Evolutionary conservation across 495 filamentous ascomycete species (phyloP).

Genomic region (Lentithecium fluviatile): DNA sequence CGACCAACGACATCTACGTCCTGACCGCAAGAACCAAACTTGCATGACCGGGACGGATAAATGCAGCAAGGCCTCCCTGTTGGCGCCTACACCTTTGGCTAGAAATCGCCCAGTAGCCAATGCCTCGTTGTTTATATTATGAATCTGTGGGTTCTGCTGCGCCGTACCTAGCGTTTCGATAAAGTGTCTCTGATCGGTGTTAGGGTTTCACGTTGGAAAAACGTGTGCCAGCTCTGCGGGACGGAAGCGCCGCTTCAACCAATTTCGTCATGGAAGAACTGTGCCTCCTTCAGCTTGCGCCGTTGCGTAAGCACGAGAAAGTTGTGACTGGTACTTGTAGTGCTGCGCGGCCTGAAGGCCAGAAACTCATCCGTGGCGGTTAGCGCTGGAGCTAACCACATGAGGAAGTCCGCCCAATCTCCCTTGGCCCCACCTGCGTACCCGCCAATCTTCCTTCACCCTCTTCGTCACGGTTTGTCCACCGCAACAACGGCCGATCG

Average conservation of each 20-base stretch:
- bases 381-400: background rate
- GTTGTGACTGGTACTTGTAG: background rate
- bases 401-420: too few relatives aligned
- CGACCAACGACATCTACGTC: background rate
- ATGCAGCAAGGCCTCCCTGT: background rate
- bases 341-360: background rate
- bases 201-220: background rate
- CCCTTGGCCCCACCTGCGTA: too few relatives aligned
- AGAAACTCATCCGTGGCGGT: background rate
- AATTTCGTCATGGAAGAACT: background rate
- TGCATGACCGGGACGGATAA: too few relatives aligned
- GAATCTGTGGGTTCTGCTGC: background rate
- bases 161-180: background rate
- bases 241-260: background rate
- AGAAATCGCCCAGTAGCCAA: background rate
- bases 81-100: background rate
- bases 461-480: background rate
- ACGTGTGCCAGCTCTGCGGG: background rate
- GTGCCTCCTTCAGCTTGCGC: conserved; percentile 1
- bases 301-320: background rate
- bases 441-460: background rate
- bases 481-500: background rate
- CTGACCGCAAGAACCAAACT: background rate
- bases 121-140: background rate
- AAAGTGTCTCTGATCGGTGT: background rate